phyloP scores from a whole-genome alignment of 768 basidiomycete species.

The Termitomyces sp. region DNA sequence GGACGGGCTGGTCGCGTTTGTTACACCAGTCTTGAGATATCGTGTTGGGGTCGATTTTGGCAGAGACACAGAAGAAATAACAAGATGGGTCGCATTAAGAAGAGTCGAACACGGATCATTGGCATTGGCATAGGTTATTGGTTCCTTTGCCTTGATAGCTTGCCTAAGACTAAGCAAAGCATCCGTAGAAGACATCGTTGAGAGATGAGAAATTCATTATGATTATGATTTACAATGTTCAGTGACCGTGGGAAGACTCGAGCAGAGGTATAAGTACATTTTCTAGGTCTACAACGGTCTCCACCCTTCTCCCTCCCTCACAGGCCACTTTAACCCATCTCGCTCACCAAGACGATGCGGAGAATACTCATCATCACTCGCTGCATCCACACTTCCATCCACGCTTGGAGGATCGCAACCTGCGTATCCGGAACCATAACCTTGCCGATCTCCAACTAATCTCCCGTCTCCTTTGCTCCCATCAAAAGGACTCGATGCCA shows the following conservation, averaged over 20 bases:
- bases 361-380: conserved; percentile 15
- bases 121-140: conserved; percentile 43
- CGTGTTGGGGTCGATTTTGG: conserved; percentile 75
- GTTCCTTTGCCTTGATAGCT: conserved; percentile 49
- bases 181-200: conserved; percentile 34
- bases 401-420: conserved; percentile 56
- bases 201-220: background rate
- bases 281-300: conserved; percentile 8
- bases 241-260: conserved; percentile 1
- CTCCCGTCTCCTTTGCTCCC: background rate
- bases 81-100: conserved; percentile 57
- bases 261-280: background rate
- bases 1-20: conserved; percentile 34
- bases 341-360: conserved; percentile 22
- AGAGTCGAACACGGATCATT: conserved; percentile 41
- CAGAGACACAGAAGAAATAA: conserved; percentile 48
- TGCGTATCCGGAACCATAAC: conserved; percentile 23
- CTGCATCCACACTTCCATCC: conserved; percentile 18
- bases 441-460: conserved; percentile 1
- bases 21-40: conserved; percentile 59
- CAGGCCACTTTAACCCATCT: conserved; percentile 59
- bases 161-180: conserved; percentile 52
- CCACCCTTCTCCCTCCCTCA: conserved; percentile 37
- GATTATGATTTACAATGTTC: background rate
- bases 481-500: background rate